Percentiles rank a stretch among this genome's conserved stretches.
These are phyloP conservation scores for Brassica cretica DNA, from an alignment of 345 rosid species.

Conservation along the genomic window DNA sequence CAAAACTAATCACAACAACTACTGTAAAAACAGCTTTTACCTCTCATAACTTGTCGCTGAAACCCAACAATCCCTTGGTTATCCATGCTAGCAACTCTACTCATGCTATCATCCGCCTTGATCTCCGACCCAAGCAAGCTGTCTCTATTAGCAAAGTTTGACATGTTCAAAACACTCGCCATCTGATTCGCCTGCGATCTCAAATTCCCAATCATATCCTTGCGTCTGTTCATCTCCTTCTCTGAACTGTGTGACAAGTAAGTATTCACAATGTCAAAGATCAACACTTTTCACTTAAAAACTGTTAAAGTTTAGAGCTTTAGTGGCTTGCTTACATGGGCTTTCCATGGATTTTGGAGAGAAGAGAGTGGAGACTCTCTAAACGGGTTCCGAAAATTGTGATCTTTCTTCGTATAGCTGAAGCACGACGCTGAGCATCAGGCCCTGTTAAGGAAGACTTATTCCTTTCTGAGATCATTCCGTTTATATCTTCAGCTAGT, in stretches of 20 bases:
- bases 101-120: conserved; percentile 60
- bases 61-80: conserved; percentile 84
- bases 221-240: conserved; percentile 95
- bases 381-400: conserved; percentile 83
- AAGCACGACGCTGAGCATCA: conserved; percentile 82
- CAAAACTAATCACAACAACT: neutral
- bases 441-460: conserved; percentile 65
- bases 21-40: conserved; percentile 40
- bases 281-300: neutral
- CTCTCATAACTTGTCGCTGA: conserved; percentile 90
- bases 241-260: conserved; percentile 68
- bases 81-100: conserved; percentile 66
- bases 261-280: neutral
- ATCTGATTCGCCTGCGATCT: conserved; percentile 77
- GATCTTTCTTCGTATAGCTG: conserved; percentile 83
- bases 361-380: conserved; percentile 73
- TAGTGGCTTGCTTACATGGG: conserved; percentile 53
- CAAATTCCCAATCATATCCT: conserved; percentile 76
- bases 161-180: conserved; percentile 84
- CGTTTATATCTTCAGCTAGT: conserved; percentile 74
- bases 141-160: conserved; percentile 75
- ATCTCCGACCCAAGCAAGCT: conserved; percentile 81
- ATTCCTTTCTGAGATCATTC: conserved; percentile 74
- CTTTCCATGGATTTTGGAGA: conserved; percentile 67
- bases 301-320: neutral